Evolutionary conservation across 768 basidiomycete species (phyloP).

Genomic region (Pluteus cervinus): DNA sequence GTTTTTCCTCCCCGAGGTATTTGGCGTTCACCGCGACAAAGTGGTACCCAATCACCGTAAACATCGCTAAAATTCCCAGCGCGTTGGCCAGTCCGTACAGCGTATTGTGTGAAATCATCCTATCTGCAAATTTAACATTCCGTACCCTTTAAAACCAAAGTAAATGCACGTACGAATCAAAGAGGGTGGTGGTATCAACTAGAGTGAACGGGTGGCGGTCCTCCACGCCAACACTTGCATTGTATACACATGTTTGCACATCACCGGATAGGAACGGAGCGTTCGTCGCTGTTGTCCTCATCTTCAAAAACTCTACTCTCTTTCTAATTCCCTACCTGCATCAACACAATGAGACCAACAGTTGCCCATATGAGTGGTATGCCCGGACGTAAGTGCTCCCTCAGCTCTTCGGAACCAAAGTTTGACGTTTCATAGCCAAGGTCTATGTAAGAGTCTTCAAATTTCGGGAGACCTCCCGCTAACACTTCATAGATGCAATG

Average conservation of each 20-base stretch:
- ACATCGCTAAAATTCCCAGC: slow-evolving; percentile 80
- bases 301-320: slow-evolving; percentile 9
- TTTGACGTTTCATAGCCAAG: slow-evolving; percentile 46
- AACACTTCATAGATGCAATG: slow-evolving; percentile 58
- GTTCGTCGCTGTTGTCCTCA: slow-evolving; percentile 2
- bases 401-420: slow-evolving; percentile 1
- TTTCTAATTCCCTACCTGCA: slow-evolving; percentile 14
- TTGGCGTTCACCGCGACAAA: slow-evolving; percentile 79
- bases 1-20: slow-evolving; percentile 25
- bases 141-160: no score
- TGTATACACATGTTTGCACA: slow-evolving; percentile 24
- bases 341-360: slow-evolving; percentile 55
- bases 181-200: slow-evolving; percentile 4
- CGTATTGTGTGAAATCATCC: slow-evolving; percentile 78
- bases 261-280: slow-evolving; percentile 30
- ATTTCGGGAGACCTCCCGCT: not conserved
- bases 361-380: slow-evolving; percentile 61
- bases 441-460: slow-evolving; percentile 56
- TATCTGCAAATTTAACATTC: no score
- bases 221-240: slow-evolving; percentile 5
- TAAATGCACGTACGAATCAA: slow-evolving; percentile 1
- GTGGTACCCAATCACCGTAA: slow-evolving; percentile 86
- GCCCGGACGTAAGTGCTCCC: slow-evolving; percentile 66
- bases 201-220: slow-evolving; percentile 1
- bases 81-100: slow-evolving; percentile 79